Base-by-base conservation (phyloP, 1,284 basidiomycete species). In the Kwoniella shivajii region DNA sequence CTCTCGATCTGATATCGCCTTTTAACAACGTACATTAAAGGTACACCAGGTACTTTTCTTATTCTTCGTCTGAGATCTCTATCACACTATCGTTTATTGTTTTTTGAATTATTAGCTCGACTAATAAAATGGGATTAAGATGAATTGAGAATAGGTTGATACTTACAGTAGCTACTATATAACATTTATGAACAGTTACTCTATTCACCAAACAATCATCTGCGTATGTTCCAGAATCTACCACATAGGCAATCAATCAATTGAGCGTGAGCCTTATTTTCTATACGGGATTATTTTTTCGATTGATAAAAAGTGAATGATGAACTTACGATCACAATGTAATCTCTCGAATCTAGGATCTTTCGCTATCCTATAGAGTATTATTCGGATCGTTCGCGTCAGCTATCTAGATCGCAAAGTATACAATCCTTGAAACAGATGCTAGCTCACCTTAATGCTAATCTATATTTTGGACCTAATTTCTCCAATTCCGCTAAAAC, bases 401-500 rank as follows among this genome's bases (percentile, higher is more conserved):
- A 6, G 13, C 27, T 6, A 26, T 24, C 26, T 18, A 11, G 11
- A n/a, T 29, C 26, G 30, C 24, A 42, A 50, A 42, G 29, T 27
- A 7, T 24, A 16, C 14, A 22, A 6, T 6, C 20, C 7, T 22
- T 9, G 41, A 24, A 26, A 20, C 38, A 56, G 48, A 41, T 16
- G 37, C 31, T 20, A 47, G 67, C 78, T 52, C 61, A 92, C 90
- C 90, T 85, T 46, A 99, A 81, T 6, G 96, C 96, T 29, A 99
- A 86, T 27, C 96, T 86, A 78, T 97, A 99, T 69, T 92, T 88
- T 48, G 93, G 92, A 0, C 96, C 96, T 4, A 99, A 81, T 79
- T 98, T 98, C 78, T 99, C 96, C 68, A 99, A 80, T 76, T 99
- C 96, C 4, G 93, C 94, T 80, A 99, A 88, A 7, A 99, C 96